Conservation (phyloP, 129 eudicot species). For the Lactuca saligna region DNA sequence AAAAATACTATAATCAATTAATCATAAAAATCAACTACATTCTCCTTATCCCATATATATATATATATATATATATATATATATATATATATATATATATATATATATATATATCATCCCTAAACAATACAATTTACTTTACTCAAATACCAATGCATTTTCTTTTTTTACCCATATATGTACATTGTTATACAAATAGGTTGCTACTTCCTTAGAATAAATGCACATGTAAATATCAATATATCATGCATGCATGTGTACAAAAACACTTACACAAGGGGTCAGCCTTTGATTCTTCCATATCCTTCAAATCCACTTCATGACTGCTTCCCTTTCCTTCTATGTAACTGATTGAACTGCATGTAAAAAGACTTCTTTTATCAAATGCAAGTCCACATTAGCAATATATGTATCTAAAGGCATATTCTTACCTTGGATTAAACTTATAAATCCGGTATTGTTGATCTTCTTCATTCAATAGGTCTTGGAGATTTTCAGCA, state of each 20-base stretch:
- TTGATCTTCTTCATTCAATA: conserved; percentile 47
- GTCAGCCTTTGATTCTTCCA: conserved; percentile 65
- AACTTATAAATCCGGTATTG: conserved; percentile 55
- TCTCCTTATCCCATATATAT: no score
- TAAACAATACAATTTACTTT: not conserved
- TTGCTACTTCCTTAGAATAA: not conserved
- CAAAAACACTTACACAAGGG: conserved; percentile 56
- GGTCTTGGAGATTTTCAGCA: conserved; percentile 66
- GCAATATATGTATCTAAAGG: not conserved
- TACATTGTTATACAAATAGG: no score
- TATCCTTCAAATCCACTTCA: conserved; percentile 64
- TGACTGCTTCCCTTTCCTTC: conserved; percentile 55
- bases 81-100: no score
- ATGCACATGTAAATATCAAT: not conserved
- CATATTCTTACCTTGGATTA: conserved; percentile 49
- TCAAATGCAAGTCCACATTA: conserved; percentile 14
- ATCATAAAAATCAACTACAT: not conserved
- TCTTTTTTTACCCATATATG: no score
- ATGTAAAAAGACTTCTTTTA: not conserved
- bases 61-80: no score
- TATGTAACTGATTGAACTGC: conserved; percentile 66
- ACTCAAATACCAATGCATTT: no score
- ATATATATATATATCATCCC: no score
- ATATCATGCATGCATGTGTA: conserved; percentile 10
- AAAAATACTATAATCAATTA: conserved; percentile 24